Evolutionary conservation across 495 filamentous ascomycete species (phyloP).

Genomic region (Neurospora africana): DNA sequence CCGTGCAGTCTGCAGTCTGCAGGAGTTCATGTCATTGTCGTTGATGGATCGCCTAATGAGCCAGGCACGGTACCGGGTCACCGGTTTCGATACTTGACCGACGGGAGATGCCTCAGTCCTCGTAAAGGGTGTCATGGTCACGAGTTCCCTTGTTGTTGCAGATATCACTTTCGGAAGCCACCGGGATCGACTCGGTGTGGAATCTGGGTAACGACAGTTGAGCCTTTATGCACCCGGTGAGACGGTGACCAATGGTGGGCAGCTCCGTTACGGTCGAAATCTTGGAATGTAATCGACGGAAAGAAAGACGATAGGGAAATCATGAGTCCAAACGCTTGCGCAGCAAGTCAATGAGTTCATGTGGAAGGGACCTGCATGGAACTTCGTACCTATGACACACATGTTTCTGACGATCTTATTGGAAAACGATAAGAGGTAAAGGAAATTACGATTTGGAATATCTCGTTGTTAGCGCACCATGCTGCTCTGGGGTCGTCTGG

Average conservation of each 20-base stretch:
- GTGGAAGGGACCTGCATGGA: background rate
- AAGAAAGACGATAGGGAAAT: background rate
- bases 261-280: background rate
- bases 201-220: background rate
- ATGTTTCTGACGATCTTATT: background rate
- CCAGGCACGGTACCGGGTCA: background rate
- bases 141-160: background rate
- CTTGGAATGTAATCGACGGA: background rate
- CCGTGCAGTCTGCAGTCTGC: background rate
- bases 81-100: background rate
- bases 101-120: background rate
- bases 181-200: background rate
- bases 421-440: background rate
- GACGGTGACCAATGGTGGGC: background rate
- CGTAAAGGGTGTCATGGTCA: background rate
- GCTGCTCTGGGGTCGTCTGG: background rate
- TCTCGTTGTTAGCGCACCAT: background rate
- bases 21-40: background rate
- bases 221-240: background rate
- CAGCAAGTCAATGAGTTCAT: background rate
- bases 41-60: background rate
- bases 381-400: background rate
- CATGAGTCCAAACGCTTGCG: background rate
- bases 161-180: constrained; percentile 5
- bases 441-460: background rate